Conservation (phyloP, 495 filamentous ascomycete species). For the Penicillium samsonianum region DNA sequence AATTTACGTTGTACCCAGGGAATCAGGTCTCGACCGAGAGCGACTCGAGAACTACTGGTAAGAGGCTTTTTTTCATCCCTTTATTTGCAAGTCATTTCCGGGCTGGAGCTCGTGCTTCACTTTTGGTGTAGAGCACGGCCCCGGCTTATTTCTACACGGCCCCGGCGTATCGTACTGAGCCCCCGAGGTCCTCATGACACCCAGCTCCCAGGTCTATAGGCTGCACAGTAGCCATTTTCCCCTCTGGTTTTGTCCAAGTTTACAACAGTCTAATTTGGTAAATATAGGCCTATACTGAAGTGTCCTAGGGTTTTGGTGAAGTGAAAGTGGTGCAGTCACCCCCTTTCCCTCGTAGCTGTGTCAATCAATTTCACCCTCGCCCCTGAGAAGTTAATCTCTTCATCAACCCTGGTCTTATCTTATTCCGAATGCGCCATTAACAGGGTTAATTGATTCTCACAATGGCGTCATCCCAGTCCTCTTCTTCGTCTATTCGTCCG, state of each 20-base stretch:
- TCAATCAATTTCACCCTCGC: not conserved
- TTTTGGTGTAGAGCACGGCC: not conserved
- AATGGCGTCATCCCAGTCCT: slow-evolving; percentile 42
- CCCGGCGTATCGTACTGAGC: not conserved
- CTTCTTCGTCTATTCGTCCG: slow-evolving; percentile 23
- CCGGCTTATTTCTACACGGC: not conserved
- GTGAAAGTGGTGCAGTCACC: not conserved
- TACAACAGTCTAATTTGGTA: not conserved
- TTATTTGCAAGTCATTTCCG: not conserved
- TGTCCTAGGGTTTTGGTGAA: not conserved
- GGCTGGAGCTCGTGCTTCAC: not conserved
- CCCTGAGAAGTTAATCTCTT: not conserved
- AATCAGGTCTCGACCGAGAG: not conserved
- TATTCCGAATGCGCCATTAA: not conserved
- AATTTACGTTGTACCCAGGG: not conserved
- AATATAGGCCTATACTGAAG: not conserved
- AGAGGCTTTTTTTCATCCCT: not conserved
- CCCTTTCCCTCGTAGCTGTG: not conserved
- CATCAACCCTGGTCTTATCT: not conserved
- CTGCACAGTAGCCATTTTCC: not conserved
- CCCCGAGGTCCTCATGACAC: no score
- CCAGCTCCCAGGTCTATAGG: not conserved
- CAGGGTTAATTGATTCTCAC: not conserved
- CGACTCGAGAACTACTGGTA: not conserved
- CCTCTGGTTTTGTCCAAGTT: not conserved